Conservation (phyloP, 768 basidiomycete species). For the Hydnomerulius pinastri region DNA sequence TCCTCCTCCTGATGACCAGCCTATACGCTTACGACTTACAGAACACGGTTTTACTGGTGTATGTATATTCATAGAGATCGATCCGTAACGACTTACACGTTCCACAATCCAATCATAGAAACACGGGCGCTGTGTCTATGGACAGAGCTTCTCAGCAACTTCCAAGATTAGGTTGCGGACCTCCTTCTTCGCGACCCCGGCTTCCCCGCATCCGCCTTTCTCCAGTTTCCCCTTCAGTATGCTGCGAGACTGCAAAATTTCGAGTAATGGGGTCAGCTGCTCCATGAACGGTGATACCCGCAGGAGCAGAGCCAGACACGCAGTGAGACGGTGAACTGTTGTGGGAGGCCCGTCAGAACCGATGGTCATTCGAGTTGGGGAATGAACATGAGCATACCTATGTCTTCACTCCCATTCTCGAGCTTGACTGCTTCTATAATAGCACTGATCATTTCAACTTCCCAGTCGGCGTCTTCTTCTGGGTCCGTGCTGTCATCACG, state of each 20-base stretch:
- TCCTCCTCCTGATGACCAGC: not conserved
- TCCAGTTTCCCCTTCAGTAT: conserved; percentile 60
- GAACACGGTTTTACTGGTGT: too few relatives aligned
- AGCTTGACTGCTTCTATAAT: conserved; percentile 75
- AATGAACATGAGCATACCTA: conserved; percentile 54
- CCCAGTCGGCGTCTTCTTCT: conserved; percentile 77
- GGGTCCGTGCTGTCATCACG: conserved; percentile 37
- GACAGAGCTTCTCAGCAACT: conserved; percentile 49
- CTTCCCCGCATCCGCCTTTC: conserved; percentile 50
- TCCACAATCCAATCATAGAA: too few relatives aligned
- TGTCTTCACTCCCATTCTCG: conserved; percentile 76
- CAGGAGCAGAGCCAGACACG: conserved; percentile 74
- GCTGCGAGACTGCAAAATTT: conserved; percentile 64
- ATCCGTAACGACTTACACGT: too few relatives aligned
- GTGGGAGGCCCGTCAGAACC: not conserved
- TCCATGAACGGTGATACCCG: conserved; percentile 74
- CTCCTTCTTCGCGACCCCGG: conserved; percentile 63
- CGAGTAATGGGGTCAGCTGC: conserved; percentile 58
- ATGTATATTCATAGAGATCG: not conserved
- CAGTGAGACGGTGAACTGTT: conserved; percentile 79
- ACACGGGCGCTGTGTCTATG: conserved; percentile 3
- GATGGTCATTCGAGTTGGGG: not conserved
- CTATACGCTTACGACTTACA: too few relatives aligned
- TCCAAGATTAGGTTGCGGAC: conserved; percentile 66
- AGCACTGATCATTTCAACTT: conserved; percentile 80